phyloP scores from a whole-genome alignment of 2,329 filamentous ascomycete genomes.

The Fonsecaea multimorphosa region DNA sequence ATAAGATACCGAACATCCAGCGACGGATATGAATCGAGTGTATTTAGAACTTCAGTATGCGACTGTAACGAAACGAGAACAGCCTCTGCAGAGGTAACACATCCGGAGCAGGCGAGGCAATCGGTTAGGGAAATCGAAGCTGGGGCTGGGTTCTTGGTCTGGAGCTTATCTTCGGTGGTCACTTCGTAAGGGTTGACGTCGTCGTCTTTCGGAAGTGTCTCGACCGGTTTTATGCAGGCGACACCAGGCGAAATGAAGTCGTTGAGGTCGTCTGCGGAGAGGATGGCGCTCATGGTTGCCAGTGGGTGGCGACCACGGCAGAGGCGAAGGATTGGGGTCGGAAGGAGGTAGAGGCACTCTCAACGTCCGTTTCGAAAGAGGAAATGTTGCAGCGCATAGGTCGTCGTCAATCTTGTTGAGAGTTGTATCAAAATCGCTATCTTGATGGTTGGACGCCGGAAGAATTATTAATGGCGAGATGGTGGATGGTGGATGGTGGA shows the following conservation, averaged over 20 bases:
- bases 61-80: conserved; percentile 95
- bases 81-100: conserved; percentile 95
- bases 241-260: conserved; percentile 98
- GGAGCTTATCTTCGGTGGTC: conserved; percentile 83
- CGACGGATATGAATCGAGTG: conserved; percentile 69
- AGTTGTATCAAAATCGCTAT: background rate
- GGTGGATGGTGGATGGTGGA: no score
- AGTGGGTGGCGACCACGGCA: conserved; percentile 21
- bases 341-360: background rate
- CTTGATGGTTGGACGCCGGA: conserved; percentile 2
- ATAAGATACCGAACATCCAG: conserved; percentile 51
- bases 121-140: conserved; percentile 96
- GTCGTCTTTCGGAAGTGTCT: conserved; percentile 76
- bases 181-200: conserved; percentile 73
- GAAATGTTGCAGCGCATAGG: background rate
- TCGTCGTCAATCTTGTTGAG: background rate
- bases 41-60: conserved; percentile 85
- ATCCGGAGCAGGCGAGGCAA: conserved; percentile 95
- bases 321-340: background rate
- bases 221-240: conserved; percentile 96
- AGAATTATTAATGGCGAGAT: conserved; percentile 27
- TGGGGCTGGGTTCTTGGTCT: conserved; percentile 65
- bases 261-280: conserved; percentile 95
- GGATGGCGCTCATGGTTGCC: conserved; percentile 84
- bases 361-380: background rate